Evolutionary conservation across 2,329 filamentous ascomycete genomes (phyloP).

Genomic region (Cladophialophora immunda): DNA sequence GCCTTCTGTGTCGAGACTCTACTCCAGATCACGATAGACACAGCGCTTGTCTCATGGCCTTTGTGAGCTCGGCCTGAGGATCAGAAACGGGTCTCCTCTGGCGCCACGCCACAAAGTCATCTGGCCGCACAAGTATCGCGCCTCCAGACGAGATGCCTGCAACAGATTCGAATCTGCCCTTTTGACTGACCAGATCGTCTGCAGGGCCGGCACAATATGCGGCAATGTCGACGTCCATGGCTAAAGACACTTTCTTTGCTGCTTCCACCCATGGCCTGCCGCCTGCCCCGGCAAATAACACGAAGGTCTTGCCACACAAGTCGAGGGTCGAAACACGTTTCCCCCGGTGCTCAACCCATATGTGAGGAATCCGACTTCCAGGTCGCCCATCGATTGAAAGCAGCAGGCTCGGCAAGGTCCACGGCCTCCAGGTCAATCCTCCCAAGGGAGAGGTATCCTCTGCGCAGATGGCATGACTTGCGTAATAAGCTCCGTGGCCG

Average conservation of each 20-base stretch:
- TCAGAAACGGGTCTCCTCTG: slow-evolving; percentile 12
- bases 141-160: slow-evolving; percentile 45
- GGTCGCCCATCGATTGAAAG: slow-evolving; percentile 43
- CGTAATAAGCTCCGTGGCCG: slow-evolving; percentile 34
- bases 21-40: slow-evolving; percentile 1
- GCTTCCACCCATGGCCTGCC: slow-evolving; percentile 22
- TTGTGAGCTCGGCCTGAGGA: slow-evolving; percentile 5
- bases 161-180: slow-evolving; percentile 37
- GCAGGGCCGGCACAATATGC: background rate
- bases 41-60: slow-evolving; percentile 17
- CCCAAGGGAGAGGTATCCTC: slow-evolving; percentile 35
- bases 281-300: slow-evolving; percentile 41
- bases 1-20: too few species aligned
- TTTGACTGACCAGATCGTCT: slow-evolving; percentile 31
- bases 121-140: slow-evolving; percentile 34
- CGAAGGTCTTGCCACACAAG: slow-evolving; percentile 43
- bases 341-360: slow-evolving; percentile 43
- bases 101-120: slow-evolving; percentile 28
- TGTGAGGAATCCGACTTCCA: slow-evolving; percentile 46
- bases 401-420: slow-evolving; percentile 42
- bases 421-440: slow-evolving; percentile 42
- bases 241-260: slow-evolving; percentile 11
- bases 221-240: background rate
- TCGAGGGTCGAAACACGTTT: slow-evolving; percentile 44
- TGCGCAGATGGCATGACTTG: slow-evolving; percentile 22